Base-by-base conservation (phyloP, 805 yeast genomes). In the Candida quercuum region DNA sequence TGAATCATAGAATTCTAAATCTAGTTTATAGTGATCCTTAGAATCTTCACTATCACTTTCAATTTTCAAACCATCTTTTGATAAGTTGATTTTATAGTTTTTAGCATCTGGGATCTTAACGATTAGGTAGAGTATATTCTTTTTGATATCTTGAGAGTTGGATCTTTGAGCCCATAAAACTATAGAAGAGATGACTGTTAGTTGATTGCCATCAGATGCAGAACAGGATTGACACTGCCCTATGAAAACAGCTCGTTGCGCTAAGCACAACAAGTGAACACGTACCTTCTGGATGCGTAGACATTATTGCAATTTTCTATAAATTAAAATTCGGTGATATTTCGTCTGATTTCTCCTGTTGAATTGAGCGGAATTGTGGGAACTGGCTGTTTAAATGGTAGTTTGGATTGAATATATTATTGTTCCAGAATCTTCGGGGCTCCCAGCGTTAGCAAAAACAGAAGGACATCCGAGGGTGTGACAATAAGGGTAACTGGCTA, bases 91-190 rank as follows among this genome's bases (percentile, higher is more conserved):
- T 42, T 76, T 70, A 30, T 81, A 74, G 39, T 76, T 64, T 34
- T 64, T 71, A 20, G 89, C 76, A 58, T 89, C 95, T 18, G 79
- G 71, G 21, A 86, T 77, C 42, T 74, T 71, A 37, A 91, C 73
- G 0, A 95, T 88, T 40, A 91, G 61, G 59, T 72, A 83, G 16
- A 93, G 51, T 26, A 87, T 56, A 61, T 91, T 91, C 63, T 86
- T 89, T 22, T 74, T 68, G 10, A 75, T 73, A 27, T 81, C 94
- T 4, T 71, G 61, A n/a, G 71, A 81, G 56, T 71, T 78, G 38
- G 96, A 87, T 64, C 99, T 86, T 70, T 91, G 99, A 11, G 99
- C 98, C 99, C 99, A 91, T 58, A 79, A 69, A 28, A 86, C 91
- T 68, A 48, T 19, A 28, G 12, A 16, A 16, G 31, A 12, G 9